Evolutionary conservation across 2,329 filamentous ascomycete genomes (phyloP).

Genomic region (Aspergillus ustus): DNA sequence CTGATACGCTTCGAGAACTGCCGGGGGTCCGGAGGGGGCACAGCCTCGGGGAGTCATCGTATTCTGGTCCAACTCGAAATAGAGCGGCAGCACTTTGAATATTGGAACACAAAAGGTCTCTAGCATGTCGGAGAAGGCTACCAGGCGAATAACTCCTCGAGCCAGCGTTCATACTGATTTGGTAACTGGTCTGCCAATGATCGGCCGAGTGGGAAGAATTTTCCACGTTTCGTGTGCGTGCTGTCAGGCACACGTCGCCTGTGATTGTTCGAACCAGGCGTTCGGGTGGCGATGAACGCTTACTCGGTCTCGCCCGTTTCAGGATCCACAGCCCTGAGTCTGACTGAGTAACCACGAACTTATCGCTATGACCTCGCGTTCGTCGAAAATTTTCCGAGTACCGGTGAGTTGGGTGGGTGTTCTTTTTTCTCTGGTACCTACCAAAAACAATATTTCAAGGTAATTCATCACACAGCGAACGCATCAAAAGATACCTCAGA

Average conservation of each 20-base stretch:
- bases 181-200: conserved; percentile 7
- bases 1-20: not conserved
- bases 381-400: not conserved
- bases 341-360: not conserved
- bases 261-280: conserved; percentile 8
- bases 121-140: not conserved
- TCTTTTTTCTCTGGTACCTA: not conserved
- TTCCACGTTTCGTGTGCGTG: conserved; percentile 8
- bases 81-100: not conserved
- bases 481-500: not conserved
- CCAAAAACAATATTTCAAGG: not conserved
- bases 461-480: conserved; percentile 1
- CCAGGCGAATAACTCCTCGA: not conserved
- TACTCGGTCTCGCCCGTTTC: conserved; percentile 11
- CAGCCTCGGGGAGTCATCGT: not conserved
- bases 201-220: not conserved
- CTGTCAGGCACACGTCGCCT: conserved; percentile 14
- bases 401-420: not conserved
- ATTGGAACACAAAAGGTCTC: not conserved
- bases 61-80: not conserved
- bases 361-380: not conserved
- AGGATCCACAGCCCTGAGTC: conserved; percentile 1
- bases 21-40: not conserved
- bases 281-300: conserved; percentile 9
- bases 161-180: not conserved